These are phyloP conservation scores for Colletotrichum shisoi DNA, from an alignment of 2,329 filamentous ascomycete species.

Conservation along the genomic window DNA sequence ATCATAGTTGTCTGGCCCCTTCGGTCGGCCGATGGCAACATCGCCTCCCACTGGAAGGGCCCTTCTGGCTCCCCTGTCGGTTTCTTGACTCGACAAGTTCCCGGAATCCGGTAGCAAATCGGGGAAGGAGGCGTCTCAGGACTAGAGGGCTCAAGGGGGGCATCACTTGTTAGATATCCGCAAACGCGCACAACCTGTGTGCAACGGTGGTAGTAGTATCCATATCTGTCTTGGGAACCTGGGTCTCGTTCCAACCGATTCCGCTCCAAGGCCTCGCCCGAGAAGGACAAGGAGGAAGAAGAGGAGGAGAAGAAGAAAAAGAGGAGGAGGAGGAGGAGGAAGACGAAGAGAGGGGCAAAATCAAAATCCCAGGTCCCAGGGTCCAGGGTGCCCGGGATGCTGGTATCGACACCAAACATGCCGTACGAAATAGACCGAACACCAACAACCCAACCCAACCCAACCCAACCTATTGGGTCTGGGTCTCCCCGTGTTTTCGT, in stretches of 20 bases:
- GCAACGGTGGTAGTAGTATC: not conserved
- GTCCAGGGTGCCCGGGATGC: constrained; percentile 24
- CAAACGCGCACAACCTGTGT: constrained; percentile 11
- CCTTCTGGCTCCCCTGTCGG: not conserved
- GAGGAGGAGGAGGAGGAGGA: too few species aligned
- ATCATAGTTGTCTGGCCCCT: too few species aligned
- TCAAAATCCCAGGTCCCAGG: constrained; percentile 29
- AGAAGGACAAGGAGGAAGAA: not conserved
- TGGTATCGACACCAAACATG: constrained; percentile 28
- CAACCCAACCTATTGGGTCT: constrained; percentile 33
- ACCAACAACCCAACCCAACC: constrained; percentile 28
- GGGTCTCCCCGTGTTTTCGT: constrained; percentile 33
- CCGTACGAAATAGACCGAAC: not conserved
- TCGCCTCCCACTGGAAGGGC: not conserved
- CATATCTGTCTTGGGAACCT: not conserved
- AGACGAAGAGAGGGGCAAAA: not conserved
- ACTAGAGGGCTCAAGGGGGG: not conserved
- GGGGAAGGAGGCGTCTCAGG: constrained; percentile 30
- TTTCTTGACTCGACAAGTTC: constrained; percentile 13
- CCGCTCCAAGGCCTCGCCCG: not conserved
- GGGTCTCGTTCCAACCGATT: not conserved
- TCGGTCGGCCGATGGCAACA: not conserved
- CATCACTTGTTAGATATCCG: constrained; percentile 15
- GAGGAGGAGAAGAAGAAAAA: too few species aligned
- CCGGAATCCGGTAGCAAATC: constrained; percentile 31